Conservation (phyloP, 345 rosid species). For the Salix udensis region DNA sequence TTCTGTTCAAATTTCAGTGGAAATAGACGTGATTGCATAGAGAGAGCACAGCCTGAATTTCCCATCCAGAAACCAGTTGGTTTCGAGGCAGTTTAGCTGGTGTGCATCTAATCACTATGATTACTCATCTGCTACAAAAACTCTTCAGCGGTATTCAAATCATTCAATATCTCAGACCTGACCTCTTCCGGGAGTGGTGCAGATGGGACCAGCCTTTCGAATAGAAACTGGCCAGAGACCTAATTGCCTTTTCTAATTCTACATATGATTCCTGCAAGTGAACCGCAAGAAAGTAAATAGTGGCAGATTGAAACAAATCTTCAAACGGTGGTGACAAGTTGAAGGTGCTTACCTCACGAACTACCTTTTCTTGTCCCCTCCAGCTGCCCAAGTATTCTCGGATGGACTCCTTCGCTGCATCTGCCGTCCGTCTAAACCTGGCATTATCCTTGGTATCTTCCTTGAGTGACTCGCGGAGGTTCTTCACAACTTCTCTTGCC, state of each 20-base stretch:
- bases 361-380: slow-evolving; percentile 62
- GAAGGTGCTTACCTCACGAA: slow-evolving; percentile 40
- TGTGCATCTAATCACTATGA: neutral
- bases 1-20: neutral
- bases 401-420: slow-evolving; percentile 86
- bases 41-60: neutral
- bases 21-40: neutral
- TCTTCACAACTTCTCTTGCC: slow-evolving; percentile 78
- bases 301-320: neutral
- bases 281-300: neutral
- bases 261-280: slow-evolving; percentile 68
- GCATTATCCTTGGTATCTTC: slow-evolving; percentile 68
- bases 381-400: slow-evolving; percentile 73
- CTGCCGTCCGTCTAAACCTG: slow-evolving; percentile 77
- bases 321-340: neutral
- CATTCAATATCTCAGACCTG: slow-evolving; percentile 53
- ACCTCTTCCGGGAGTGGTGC: slow-evolving; percentile 70
- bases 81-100: neutral
- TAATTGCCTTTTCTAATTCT: slow-evolving; percentile 69
- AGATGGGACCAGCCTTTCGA: slow-evolving; percentile 86
- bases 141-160: slow-evolving; percentile 61
- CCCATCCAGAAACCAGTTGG: neutral
- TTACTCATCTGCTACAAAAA: slow-evolving; percentile 42
- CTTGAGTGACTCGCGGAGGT: slow-evolving; percentile 66
- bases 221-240: slow-evolving; percentile 74